Conservation (phyloP, 768 basidiomycete genomes). For the Pholiota molesta region DNA sequence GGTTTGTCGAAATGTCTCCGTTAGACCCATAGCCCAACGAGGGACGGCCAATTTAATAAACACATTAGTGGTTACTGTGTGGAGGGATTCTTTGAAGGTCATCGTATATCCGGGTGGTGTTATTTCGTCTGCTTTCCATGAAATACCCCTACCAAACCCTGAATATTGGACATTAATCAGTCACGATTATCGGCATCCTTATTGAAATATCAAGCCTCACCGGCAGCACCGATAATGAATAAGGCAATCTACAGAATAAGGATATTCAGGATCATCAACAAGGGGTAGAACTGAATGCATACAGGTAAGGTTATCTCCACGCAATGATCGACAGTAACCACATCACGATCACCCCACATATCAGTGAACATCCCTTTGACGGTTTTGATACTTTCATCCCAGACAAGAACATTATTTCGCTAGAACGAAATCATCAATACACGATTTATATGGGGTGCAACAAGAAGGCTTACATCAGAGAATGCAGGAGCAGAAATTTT, state of each 20-base stretch:
- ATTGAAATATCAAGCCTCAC: constrained; percentile 25
- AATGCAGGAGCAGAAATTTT: constrained; percentile 69
- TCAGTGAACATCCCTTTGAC: constrained; percentile 46
- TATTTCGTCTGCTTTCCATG: constrained; percentile 46
- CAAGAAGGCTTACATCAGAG: constrained; percentile 47
- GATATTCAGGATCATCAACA: constrained; percentile 8
- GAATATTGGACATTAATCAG: constrained; percentile 1
- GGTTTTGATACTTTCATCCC: constrained; percentile 47
- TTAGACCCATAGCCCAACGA: constrained; percentile 39
- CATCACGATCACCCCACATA: constrained; percentile 48
- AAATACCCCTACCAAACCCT: constrained; percentile 56
- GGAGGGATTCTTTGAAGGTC: constrained; percentile 52
- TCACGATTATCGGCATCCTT: background rate
- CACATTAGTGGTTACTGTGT: constrained; percentile 41
- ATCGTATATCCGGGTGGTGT: constrained; percentile 46
- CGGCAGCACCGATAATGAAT: constrained; percentile 58
- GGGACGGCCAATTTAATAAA: constrained; percentile 42
- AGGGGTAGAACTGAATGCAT: constrained; percentile 13
- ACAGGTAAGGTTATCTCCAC: constrained; percentile 60
- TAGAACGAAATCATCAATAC: constrained; percentile 14
- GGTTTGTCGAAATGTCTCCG: constrained; percentile 32
- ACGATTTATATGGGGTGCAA: background rate
- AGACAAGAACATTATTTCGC: constrained; percentile 52
- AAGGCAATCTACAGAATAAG: constrained; percentile 47
- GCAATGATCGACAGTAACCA: constrained; percentile 46